A percentile compares a stretch with the other conserved stretches of the same genome.
These are phyloP conservation scores for Aspergillus fischeri DNA, from an alignment of 2,329 filamentous ascomycete genomes.

Conservation along the genomic window DNA sequence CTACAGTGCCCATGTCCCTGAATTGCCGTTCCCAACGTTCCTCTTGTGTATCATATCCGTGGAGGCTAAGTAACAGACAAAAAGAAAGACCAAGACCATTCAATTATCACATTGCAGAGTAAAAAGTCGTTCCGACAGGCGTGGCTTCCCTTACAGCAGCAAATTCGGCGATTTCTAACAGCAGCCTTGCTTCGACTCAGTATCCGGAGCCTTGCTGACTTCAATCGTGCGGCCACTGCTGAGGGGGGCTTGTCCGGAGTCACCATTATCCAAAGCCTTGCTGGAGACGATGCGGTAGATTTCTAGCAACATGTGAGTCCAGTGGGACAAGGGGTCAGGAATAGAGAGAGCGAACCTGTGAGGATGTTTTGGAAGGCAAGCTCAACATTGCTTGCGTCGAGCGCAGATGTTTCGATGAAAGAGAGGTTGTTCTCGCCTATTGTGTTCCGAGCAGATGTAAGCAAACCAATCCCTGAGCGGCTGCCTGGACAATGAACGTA, in stretches of 20 bases:
- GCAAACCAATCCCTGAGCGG: neutral
- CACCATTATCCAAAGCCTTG: conserved; percentile 91
- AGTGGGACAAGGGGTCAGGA: conserved; percentile 4
- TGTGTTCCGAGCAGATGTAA: conserved; percentile 23
- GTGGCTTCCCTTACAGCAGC: conserved; percentile 19
- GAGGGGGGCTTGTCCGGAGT: conserved; percentile 73
- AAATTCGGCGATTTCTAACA: conserved; percentile 28
- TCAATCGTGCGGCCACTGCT: conserved; percentile 75
- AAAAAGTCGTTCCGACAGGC: conserved; percentile 33
- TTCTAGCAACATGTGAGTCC: conserved; percentile 53
- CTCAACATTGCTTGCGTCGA: conserved; percentile 98
- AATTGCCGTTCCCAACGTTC: conserved; percentile 26
- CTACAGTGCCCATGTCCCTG: conserved; percentile 22
- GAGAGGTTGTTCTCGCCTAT: conserved; percentile 94
- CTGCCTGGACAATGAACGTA: conserved; percentile 42
- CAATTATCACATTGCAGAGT: conserved; percentile 37
- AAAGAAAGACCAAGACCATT: conserved; percentile 35
- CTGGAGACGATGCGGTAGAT: conserved; percentile 99
- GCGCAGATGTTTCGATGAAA: conserved; percentile 97
- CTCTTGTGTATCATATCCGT: conserved; percentile 32
- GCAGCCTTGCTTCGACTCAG: conserved; percentile 62
- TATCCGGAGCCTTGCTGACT: conserved; percentile 78
- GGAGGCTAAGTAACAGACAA: conserved; percentile 33
- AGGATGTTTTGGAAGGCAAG: conserved; percentile 99
- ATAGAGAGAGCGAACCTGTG: conserved; percentile 64